Evolutionary conservation across 1,284 basidiomycete genomes (phyloP), one percentile per base, ranked within the genome.

Genomic region (Cryptococcus amylolentus): DNA sequence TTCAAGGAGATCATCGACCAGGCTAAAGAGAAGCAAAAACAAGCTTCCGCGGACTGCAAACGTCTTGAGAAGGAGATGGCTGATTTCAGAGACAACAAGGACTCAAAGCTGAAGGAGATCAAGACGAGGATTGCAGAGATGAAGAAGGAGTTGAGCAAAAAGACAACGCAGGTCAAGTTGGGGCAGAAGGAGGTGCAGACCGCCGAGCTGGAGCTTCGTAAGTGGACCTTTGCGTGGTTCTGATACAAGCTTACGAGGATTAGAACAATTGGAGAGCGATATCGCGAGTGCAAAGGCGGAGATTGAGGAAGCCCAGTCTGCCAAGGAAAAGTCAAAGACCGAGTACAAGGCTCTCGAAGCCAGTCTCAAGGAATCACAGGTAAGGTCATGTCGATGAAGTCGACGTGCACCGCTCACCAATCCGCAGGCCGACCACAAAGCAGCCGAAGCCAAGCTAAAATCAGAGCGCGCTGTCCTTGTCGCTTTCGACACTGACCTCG

Each of bases 51-150:
- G 0, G 93, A 98, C 61, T 85, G 85, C 71, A 86, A 86, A 78
- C 88, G 88, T 63, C 85, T 98, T 26, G 89, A 98, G 78, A 88
- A 87, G 70, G 96, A 99, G 73, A 98, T 98, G 92, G 86, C 85
- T 53, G 96, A 98, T 80, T 97, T 98, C 80, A 94, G 96, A 80
- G 88, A 92, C 75, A 94, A 99, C 81, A 96, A 97, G 76, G 95
- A 97, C 56, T 91, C 91, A 48, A 98, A 98, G 79, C 88, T 94
- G 54, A 89, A 89, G 42, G 88, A 98, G 75, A 84, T 98, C 66
- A 95, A 93, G 81, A 83, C 82, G 23, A 84, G 86, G 57, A 91
- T 97, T 61, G 81, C 82, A 14, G 86, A 84, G 70, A 88, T 91
- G 76, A 96, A 95, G 77, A 81, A 84, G 16, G 84, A 84, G 6